phyloP scores from a whole-genome alignment of 768 basidiomycete genomes.

The Boletus vermiculosoides region DNA sequence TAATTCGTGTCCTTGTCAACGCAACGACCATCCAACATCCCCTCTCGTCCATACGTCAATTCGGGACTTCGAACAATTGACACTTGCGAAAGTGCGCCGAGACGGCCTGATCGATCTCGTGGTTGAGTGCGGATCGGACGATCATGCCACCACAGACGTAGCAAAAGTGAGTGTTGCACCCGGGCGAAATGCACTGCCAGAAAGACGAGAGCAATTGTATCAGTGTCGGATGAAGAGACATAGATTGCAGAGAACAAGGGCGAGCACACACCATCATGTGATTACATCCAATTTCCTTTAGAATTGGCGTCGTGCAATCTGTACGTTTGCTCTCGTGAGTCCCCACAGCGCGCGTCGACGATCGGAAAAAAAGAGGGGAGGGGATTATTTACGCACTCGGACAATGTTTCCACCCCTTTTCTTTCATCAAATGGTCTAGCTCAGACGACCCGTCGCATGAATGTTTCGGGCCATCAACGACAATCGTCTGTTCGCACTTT shows the following conservation, averaged over 20 bases:
- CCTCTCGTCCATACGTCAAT: conserved; percentile 4
- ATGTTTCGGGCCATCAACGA: conserved; percentile 40
- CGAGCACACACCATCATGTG: conserved; percentile 49
- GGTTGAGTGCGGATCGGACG: conserved; percentile 36
- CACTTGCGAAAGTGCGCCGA: conserved; percentile 36
- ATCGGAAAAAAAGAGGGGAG: background rate
- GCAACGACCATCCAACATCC: background rate
- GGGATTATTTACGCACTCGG: conserved; percentile 41
- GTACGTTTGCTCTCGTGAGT: background rate
- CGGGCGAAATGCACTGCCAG: conserved; percentile 50
- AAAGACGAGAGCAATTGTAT: background rate
- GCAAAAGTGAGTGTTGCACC: conserved; percentile 62
- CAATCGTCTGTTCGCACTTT: conserved; percentile 46
- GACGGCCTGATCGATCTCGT: conserved; percentile 32
- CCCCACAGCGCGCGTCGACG: background rate
- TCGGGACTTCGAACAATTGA: conserved; percentile 36
- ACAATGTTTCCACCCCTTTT: conserved; percentile 64
- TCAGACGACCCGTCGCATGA: conserved; percentile 61
- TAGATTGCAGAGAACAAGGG: background rate
- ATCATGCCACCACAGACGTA: conserved; percentile 51
- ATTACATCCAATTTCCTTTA: conserved; percentile 53
- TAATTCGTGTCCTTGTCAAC: background rate
- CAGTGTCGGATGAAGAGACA: background rate
- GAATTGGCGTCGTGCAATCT: conserved; percentile 50
- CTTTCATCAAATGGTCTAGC: conserved; percentile 48